phyloP scores from a whole-genome alignment of 352 stramenopile species.

The Thalassiosira mediterranea region DNA sequence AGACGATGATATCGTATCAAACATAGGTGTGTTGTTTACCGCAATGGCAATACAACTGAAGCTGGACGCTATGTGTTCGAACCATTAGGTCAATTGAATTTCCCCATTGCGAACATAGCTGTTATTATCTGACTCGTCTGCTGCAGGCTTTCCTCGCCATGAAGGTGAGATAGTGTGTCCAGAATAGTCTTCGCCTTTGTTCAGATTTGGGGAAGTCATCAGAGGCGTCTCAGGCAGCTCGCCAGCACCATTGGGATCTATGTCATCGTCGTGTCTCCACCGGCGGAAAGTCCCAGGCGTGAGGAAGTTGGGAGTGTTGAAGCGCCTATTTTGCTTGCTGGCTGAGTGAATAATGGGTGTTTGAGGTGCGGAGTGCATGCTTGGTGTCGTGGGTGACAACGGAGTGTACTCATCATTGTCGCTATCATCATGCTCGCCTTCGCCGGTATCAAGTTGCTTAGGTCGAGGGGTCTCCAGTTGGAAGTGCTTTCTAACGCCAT shows the following conservation, averaged over 20 bases:
- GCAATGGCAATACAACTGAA: no score
- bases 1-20: no score
- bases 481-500: slow-evolving; percentile 13
- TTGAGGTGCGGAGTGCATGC: background rate
- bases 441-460: background rate
- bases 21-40: no score
- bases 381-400: slow-evolving; percentile 6
- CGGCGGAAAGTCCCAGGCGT: background rate
- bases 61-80: no score
- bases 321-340: background rate
- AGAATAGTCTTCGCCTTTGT: no score
- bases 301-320: slow-evolving; percentile 14
- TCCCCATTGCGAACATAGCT: no score
- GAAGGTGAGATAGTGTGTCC: no score
- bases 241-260: slow-evolving; percentile 1
- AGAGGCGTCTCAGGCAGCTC: slow-evolving; percentile 29
- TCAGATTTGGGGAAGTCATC: slow-evolving; percentile 1
- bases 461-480: background rate
- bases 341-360: background rate
- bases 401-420: slow-evolving; percentile 25
- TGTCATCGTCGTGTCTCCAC: background rate
- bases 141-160: no score
- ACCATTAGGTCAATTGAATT: no score
- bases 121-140: no score
- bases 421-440: slow-evolving; percentile 6